Base-by-base conservation (phyloP, 2,329 filamentous ascomycete genomes). In the Cladosporium sp. region DNA sequence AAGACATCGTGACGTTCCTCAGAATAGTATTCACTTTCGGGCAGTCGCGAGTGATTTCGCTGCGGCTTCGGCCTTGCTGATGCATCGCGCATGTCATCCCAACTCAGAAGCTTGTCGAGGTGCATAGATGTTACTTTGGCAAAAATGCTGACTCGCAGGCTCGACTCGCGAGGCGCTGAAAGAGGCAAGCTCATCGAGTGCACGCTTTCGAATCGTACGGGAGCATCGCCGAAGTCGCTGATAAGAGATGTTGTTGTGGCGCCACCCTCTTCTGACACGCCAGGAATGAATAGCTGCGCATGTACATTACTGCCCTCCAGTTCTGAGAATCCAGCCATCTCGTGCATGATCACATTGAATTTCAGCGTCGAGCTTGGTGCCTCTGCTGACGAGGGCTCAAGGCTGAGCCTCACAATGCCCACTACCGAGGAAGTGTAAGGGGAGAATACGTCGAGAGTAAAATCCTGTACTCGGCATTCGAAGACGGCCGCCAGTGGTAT, bases 321-420 rank as follows among this genome's bases (percentile, higher is more conserved):
- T 71, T 98, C 93, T 0, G 93, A 87, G 61, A 98, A 98, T 1
- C 93, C 93, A 34, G 93, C 74, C 72, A 98, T 82, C 66, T 97
- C 90, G 65, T 95, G 91, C 89, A 98, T 95, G 32, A 97, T 91
- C 4, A 97, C 91, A 63, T 97, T 98, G 74, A 98, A 98, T 68
- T 97, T 98, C 54, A 97, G 75, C 2, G 89, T 96, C 54, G 88
- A 93, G 10, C 89, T 87, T 11, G 93, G 93, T 3, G 91, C 92
- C 63, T 95, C 85, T 2, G 92, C 91, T 44, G 89, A 92, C 0
- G 92, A 97, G 11, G 93, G 93, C 66, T 98, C 93, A 6, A 98
- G 74, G 0, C 92, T 92, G 35, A 98, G 75, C 63, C 90, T 88
- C 59, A 98, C 82, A 52, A 96, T 92, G 42, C 92, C 93, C 55